Percentiles rank a stretch among this genome's conserved stretches.
phyloP scores from a whole-genome alignment of 2,329 filamentous ascomycete genomes.

The Apiospora marii region DNA sequence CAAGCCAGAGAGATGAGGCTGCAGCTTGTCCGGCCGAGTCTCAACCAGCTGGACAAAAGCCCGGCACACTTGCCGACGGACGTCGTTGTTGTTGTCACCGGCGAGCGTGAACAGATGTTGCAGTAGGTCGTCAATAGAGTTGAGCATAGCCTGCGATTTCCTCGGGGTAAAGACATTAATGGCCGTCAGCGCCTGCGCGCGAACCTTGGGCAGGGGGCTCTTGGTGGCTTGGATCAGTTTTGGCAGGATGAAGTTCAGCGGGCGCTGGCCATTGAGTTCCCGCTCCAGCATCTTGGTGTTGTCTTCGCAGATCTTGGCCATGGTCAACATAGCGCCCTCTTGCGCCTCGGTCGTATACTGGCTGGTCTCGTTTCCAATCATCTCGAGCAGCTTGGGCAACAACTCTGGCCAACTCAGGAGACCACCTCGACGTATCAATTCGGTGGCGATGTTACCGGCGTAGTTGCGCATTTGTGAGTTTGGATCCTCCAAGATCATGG shows the following conservation, averaged over 20 bases:
- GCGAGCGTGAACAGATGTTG: conserved; percentile 84
- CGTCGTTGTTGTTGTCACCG: conserved; percentile 78
- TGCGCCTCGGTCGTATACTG: conserved; percentile 76
- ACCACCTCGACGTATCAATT: conserved; percentile 84
- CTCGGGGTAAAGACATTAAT: conserved; percentile 93
- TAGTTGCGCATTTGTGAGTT: conserved; percentile 85
- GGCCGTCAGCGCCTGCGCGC: conserved; percentile 79
- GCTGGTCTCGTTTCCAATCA: conserved; percentile 77
- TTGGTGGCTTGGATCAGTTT: conserved; percentile 89
- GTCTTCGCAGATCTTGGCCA: conserved; percentile 97
- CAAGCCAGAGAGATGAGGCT: conserved; percentile 85
- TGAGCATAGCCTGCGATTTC: conserved; percentile 82
- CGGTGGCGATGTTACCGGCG: conserved; percentile 92
- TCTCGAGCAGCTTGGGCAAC: conserved; percentile 79
- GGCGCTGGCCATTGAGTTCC: conserved; percentile 87
- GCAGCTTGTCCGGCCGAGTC: conserved; percentile 86
- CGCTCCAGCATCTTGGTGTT: conserved; percentile 86
- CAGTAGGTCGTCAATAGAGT: conserved; percentile 82
- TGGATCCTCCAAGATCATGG: conserved; percentile 81
- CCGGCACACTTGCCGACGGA: conserved; percentile 91
- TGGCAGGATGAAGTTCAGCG: conserved; percentile 86
- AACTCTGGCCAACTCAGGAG: conserved; percentile 92
- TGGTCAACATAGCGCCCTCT: conserved; percentile 91
- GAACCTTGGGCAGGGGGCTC: conserved; percentile 78
- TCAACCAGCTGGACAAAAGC: conserved; percentile 93